These are phyloP conservation scores for Spergularia bocconei DNA, from an alignment of 148 eudicot genomes.

Conservation along the genomic window DNA sequence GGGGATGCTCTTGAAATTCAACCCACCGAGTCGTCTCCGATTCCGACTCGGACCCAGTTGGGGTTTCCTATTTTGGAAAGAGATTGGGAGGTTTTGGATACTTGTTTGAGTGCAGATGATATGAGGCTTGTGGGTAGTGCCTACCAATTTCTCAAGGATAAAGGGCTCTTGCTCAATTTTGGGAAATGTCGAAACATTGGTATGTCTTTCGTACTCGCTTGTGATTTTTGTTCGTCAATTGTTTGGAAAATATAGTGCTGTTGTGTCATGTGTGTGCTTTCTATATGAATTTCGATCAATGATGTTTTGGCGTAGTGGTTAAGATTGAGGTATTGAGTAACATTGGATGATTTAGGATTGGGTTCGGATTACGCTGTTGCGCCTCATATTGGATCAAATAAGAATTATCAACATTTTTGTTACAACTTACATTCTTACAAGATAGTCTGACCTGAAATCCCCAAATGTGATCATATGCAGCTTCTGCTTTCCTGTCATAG, in stretches of 20 bases:
- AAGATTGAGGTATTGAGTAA: too few relatives aligned
- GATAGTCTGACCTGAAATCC: too few relatives aligned
- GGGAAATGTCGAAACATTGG: constrained; percentile 81
- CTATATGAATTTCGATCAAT: too few relatives aligned
- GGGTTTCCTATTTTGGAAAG: constrained; percentile 47
- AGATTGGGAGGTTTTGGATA: constrained; percentile 86
- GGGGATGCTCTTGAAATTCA: constrained; percentile 15
- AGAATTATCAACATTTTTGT: too few relatives aligned
- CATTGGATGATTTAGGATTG: too few relatives aligned
- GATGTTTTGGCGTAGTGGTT: too few relatives aligned
- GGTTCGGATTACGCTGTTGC: too few relatives aligned
- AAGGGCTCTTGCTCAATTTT: constrained; percentile 66
- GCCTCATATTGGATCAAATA: too few relatives aligned
- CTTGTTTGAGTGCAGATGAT: constrained; percentile 91
- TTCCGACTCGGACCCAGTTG: constrained; percentile 19
- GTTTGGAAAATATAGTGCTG: neutral
- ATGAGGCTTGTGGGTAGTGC: constrained; percentile 82
- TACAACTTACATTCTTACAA: too few relatives aligned
- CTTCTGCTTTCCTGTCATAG: too few relatives aligned
- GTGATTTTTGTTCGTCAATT: neutral
- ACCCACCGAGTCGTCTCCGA: constrained; percentile 7
- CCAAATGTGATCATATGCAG: too few relatives aligned
- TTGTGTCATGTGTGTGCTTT: too few relatives aligned
- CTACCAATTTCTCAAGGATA: constrained; percentile 64
- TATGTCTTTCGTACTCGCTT: constrained; percentile 22